Evolutionary conservation across 73 alveolate genomes (phyloP), one percentile per base, ranked within the genome.

Genomic region (Paramecium caudatum): DNA sequence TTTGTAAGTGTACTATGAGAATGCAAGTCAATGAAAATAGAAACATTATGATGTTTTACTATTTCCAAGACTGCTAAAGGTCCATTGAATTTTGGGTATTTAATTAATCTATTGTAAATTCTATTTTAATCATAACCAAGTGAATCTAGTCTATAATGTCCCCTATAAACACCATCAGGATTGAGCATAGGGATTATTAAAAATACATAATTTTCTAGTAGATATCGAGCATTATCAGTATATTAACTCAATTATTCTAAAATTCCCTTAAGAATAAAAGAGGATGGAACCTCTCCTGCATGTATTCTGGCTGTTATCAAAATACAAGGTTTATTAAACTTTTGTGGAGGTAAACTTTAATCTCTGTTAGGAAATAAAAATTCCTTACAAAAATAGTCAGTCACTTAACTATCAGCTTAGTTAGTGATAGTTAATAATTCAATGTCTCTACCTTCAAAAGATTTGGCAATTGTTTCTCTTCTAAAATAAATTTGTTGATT

Each of bases 161-260:
- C 98, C 17, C 93, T 94, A 37, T 94, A 88, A n/a, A 97, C 99
- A 12, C 98, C 98, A 80, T 97, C 99, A 0, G 97, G 98, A 84
- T 96, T 97, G 81, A 96, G 91, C 99, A 97, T 96, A 0, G 98
- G 98, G 0, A 96, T 96, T 36, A 97, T 93, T 88, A 95, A 93
- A 86, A 97, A 91, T 21, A 95, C 96, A 80, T 94, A 94, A 70
- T 94, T 94, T 50, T 92, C 92, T 39, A 95, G 70, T 17, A 94
- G 69, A 25, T 82, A 90, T 49, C 91, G 83, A 17, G 95, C 96
- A 70, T 85, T 81, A 32, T 86, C 81, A 46, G 90, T 69, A 10
- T 92, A 92, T 0, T 94, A 91, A 30, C 92, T 82, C 41, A 94
- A 46, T 47, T 86, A 94, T 41, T 92, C 91, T 4, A 92, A 81